These are phyloP conservation scores for Neofusicoccum cordaticola DNA, from an alignment of 2,329 filamentous ascomycete species.

Conservation along the genomic window DNA sequence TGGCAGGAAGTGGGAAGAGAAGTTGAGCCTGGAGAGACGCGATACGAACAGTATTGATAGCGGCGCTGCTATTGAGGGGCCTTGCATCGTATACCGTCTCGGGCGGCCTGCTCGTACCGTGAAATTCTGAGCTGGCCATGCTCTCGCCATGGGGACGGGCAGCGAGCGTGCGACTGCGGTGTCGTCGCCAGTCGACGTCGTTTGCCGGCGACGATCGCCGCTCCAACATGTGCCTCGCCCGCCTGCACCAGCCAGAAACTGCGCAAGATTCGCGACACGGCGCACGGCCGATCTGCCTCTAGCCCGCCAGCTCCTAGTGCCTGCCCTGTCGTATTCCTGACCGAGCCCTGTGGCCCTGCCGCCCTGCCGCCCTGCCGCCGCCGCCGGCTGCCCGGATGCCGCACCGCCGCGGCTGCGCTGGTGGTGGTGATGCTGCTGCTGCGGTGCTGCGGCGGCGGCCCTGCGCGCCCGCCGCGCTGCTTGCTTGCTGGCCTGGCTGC, in stretches of 20 bases:
- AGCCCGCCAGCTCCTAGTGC: neutral
- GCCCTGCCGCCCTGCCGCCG: neutral
- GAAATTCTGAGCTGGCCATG: neutral
- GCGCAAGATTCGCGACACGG: conserved; percentile 8
- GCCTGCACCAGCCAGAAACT: neutral
- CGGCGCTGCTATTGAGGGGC: neutral
- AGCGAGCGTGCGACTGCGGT: neutral
- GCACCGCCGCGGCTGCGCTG: neutral
- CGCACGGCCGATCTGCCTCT: conserved; percentile 9
- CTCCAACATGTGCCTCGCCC: neutral
- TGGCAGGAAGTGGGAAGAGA: neutral
- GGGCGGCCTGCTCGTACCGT: neutral
- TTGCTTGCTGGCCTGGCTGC: neutral
- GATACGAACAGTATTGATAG: conserved; percentile 4
- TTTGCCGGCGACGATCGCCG: neutral
- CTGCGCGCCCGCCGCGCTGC: neutral
- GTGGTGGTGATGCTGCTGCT: neutral
- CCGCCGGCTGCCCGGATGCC: too few relatives aligned
- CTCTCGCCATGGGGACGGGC: neutral
- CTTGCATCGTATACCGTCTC: neutral
- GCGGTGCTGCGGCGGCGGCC: neutral
- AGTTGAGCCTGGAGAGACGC: too few relatives aligned
- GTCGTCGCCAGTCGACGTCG: neutral
- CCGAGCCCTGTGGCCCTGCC: neutral
- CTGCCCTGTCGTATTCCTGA: conserved; percentile 2